Percentiles rank a stretch among this genome's conserved stretches.
Conservation (phyloP, 2,329 filamentous ascomycete genomes). For the Fusarium sp. region DNA sequence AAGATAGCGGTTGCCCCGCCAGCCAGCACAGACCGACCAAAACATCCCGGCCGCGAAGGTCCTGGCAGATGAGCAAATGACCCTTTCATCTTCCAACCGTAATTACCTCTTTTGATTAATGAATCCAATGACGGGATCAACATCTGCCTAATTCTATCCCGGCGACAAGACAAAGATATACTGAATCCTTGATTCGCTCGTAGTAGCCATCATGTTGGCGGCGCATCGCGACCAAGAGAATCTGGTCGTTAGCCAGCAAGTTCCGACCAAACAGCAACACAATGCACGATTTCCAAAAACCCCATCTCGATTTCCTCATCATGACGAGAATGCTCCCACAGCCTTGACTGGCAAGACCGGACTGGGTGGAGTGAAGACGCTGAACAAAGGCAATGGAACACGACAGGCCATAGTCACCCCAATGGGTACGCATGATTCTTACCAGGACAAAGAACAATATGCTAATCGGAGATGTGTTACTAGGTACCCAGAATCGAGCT, state of each 20-base stretch:
- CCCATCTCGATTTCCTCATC: slow-evolving; percentile 78
- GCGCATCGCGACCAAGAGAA: slow-evolving; percentile 90
- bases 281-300: slow-evolving; percentile 84
- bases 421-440: slow-evolving; percentile 67
- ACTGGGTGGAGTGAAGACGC: slow-evolving; percentile 63
- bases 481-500: slow-evolving; percentile 71
- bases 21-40: slow-evolving; percentile 40
- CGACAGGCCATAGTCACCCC: slow-evolving; percentile 77
- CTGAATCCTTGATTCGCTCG: slow-evolving; percentile 17
- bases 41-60: slow-evolving; percentile 30
- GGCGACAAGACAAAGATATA: slow-evolving; percentile 16
- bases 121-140: slow-evolving; percentile 20
- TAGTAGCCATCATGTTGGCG: slow-evolving; percentile 70
- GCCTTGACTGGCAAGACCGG: slow-evolving; percentile 54
- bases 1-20: slow-evolving; percentile 45
- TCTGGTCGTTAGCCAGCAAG: slow-evolving; percentile 78
- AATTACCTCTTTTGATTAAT: slow-evolving; percentile 34
- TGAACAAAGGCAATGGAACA: slow-evolving; percentile 60
- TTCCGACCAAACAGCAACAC: slow-evolving; percentile 78
- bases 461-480: slow-evolving; percentile 13
- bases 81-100: slow-evolving; percentile 31
- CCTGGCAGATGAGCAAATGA: slow-evolving; percentile 8
- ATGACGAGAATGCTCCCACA: slow-evolving; percentile 80
- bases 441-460: background rate
- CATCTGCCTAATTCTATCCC: slow-evolving; percentile 10